These are phyloP conservation scores for Theobroma cacao DNA, from an alignment of 345 rosid species.

Conservation along the genomic window DNA sequence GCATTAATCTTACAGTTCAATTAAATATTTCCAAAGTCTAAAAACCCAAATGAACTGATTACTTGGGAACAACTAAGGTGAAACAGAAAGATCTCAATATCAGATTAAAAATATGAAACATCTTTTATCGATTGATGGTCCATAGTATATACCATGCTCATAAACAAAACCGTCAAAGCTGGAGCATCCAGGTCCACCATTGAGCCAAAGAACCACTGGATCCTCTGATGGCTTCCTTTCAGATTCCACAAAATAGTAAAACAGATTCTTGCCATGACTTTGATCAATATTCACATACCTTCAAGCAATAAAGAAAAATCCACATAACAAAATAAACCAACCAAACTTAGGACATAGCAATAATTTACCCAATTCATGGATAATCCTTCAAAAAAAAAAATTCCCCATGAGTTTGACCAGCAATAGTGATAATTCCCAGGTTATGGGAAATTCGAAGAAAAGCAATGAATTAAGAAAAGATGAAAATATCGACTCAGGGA, in stretches of 20 bases:
- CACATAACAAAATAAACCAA: neutral
- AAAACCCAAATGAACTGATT: neutral
- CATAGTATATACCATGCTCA: slow-evolving; percentile 58
- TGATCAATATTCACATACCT: slow-evolving; percentile 69
- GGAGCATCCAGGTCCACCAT: slow-evolving; percentile 97
- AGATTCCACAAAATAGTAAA: slow-evolving; percentile 79
- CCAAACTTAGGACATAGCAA: neutral
- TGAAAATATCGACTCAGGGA: neutral
- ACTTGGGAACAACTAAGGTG: neutral
- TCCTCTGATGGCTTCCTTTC: slow-evolving; percentile 64
- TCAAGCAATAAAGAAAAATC: neutral
- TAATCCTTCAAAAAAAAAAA: neutral
- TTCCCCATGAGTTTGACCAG: neutral
- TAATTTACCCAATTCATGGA: neutral
- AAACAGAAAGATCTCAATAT: neutral
- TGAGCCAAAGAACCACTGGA: slow-evolving; percentile 92
- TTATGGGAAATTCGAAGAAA: neutral
- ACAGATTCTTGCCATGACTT: slow-evolving; percentile 51
- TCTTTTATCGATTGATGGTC: neutral
- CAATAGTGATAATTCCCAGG: neutral
- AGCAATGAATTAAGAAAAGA: neutral
- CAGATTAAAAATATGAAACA: neutral
- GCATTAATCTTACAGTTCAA: neutral
- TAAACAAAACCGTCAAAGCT: slow-evolving; percentile 91
- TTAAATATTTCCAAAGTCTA: neutral